These are phyloP conservation scores for Phaeosphaeriaceae sp. DNA, from an alignment of 2,329 filamentous ascomycete species.

Conservation along the genomic window DNA sequence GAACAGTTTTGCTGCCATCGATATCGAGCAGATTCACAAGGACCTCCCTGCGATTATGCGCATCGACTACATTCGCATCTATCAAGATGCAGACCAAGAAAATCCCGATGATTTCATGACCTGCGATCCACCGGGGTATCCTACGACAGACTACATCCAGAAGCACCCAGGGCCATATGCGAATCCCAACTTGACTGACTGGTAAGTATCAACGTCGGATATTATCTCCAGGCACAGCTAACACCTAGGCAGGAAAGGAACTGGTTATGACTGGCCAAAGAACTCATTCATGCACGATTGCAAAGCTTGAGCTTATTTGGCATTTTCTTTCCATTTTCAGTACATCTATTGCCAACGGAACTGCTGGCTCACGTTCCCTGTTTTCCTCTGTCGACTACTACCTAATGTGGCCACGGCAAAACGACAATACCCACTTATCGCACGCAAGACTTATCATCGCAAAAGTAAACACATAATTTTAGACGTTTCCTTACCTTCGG, in stretches of 20 bases:
- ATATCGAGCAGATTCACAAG: slow-evolving; percentile 61
- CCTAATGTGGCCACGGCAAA: slow-evolving; percentile 36
- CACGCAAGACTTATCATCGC: slow-evolving; percentile 23
- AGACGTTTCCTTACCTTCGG: slow-evolving; percentile 27
- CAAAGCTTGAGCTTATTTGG: slow-evolving; percentile 24
- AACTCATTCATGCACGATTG: slow-evolving; percentile 68
- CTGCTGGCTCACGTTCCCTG: slow-evolving; percentile 22
- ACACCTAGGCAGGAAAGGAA: slow-evolving; percentile 48
- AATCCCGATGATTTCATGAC: slow-evolving; percentile 55
- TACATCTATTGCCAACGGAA: slow-evolving; percentile 13
- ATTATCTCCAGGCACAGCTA: slow-evolving; percentile 4
- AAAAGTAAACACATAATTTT: slow-evolving; percentile 39
- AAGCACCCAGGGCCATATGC: slow-evolving; percentile 66
- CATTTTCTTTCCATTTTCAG: slow-evolving; percentile 3
- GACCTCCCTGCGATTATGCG: slow-evolving; percentile 68
- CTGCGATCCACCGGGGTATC: slow-evolving; percentile 71
- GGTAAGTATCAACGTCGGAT: slow-evolving; percentile 53
- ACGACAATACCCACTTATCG: slow-evolving; percentile 28
- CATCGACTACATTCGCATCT: slow-evolving; percentile 74
- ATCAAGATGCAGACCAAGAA: slow-evolving; percentile 66
- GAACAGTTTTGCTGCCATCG: slow-evolving; percentile 67
- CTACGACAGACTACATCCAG: slow-evolving; percentile 71
- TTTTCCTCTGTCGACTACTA: slow-evolving; percentile 29
- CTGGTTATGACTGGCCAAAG: slow-evolving; percentile 65
- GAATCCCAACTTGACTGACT: slow-evolving; percentile 69